Evolutionary conservation across 805 yeast species (phyloP).

Genomic region (Lipomyces chichibuensis): DNA sequence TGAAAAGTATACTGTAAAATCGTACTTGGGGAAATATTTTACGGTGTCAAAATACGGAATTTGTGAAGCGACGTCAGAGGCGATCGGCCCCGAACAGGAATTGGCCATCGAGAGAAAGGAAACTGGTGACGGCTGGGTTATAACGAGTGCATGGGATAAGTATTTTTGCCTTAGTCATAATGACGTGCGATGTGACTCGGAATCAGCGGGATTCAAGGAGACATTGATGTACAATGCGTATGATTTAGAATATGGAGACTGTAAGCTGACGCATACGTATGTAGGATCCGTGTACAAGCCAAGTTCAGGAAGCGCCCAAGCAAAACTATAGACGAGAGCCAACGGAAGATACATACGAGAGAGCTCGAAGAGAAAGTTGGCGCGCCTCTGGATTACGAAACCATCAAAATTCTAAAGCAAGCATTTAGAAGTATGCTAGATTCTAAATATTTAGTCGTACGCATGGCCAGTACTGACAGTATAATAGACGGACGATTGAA

Average conservation of each 20-base stretch:
- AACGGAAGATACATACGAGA: conserved; percentile 32
- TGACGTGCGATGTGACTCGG: conserved; percentile 31
- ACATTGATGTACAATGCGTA: conserved; percentile 16
- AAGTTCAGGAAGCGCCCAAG: conserved; percentile 27
- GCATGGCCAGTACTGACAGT: neutral
- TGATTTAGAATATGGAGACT: neutral
- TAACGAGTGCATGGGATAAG: conserved; percentile 28
- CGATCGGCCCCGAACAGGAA: conserved; percentile 44
- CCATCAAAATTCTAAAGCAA: conserved; percentile 34
- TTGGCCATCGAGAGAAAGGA: conserved; percentile 32
- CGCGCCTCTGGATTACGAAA: conserved; percentile 37
- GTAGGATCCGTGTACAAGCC: conserved; percentile 40
- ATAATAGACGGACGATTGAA: conserved; percentile 43
- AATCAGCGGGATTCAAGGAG: conserved; percentile 32
- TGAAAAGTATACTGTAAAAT: conserved; percentile 41
- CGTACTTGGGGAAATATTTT: conserved; percentile 42
- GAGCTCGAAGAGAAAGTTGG: conserved; percentile 40
- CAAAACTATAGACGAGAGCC: conserved; percentile 4
- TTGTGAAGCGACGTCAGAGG: conserved; percentile 42
- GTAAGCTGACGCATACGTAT: neutral
- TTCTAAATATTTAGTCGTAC: neutral
- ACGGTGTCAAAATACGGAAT: conserved; percentile 33
- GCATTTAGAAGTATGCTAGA: conserved; percentile 36
- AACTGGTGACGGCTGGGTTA: conserved; percentile 38
- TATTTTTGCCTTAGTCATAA: conserved; percentile 27